Evolutionary conservation across 2,329 filamentous ascomycete species (phyloP).

Genomic region (Diaporthe ampelina): DNA sequence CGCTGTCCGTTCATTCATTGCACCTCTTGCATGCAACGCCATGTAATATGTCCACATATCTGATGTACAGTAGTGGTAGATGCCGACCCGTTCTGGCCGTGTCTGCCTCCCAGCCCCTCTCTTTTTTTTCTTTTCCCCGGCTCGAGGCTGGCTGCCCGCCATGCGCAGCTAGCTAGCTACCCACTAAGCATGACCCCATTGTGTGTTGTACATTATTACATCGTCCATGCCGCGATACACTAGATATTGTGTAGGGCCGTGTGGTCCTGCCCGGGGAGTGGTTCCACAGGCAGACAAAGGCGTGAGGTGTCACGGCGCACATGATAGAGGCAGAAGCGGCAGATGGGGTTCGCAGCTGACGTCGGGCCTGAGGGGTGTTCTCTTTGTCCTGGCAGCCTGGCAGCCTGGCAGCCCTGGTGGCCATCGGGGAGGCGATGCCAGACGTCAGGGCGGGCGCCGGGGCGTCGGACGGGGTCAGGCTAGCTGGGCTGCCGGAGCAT

Average conservation of each 20-base stretch:
- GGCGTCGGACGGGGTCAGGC: background rate
- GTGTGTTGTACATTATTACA: conserved; percentile 4
- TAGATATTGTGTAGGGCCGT: conserved; percentile 8
- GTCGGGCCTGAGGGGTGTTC: background rate
- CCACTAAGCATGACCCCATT: background rate
- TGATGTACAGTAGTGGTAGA: background rate
- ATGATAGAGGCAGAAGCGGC: conserved; percentile 17
- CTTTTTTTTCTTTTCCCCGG: background rate
- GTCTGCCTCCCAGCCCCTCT: conserved; percentile 19
- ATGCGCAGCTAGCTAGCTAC: background rate
- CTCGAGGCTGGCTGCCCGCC: conserved; percentile 4
- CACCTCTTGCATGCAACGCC: conserved; percentile 11
- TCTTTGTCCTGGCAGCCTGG: background rate
- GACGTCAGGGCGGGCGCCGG: conserved; percentile 10
- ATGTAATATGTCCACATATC: background rate
- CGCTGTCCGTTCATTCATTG: background rate
- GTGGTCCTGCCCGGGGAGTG: background rate
- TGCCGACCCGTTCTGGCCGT: background rate
- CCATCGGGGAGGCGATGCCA: conserved; percentile 9
- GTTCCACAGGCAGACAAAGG: conserved; percentile 24
- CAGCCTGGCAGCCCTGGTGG: background rate
- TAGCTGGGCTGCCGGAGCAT: background rate
- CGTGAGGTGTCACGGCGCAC: conserved; percentile 20
- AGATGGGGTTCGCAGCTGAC: background rate
- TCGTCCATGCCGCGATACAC: conserved; percentile 1